Evolutionary conservation across 345 rosid species (phyloP), one percentile per base, ranked within the genome.

Genomic region (Excoecaria cochinchinensis): DNA sequence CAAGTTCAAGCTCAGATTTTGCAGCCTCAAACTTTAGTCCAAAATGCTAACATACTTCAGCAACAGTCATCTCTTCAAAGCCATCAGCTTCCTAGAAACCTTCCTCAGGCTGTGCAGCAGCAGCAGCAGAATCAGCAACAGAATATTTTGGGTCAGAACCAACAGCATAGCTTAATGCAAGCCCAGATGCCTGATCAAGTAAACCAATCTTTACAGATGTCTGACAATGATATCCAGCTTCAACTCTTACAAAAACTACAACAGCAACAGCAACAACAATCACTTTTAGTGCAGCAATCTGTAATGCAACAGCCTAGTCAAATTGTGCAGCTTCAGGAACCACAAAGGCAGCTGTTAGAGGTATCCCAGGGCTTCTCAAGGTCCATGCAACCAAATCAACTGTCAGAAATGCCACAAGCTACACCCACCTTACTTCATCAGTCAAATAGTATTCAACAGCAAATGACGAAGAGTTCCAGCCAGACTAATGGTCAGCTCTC

Each of bases 191-290:
- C 85, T 38, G 89, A 85, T 80, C 91, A 77, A 69, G 59, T 81
- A 24, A 85, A 70, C 80, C 89, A 80, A 57, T 87, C 84, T 47
- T 61, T 79, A 53, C 90, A 83, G 66, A 73, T 86, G 70, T 22
- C 93, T 58, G 87, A 89, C 70, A 87, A 76, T 72, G 89, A 87
- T 77, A 69, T 85, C 75, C 97, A 86, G 78, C 74, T 84, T 80
- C 98, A 91, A 76, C 68, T 91, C 72, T 72, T 93, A 77, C 97
- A 93, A 85, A 90, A 90, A 81, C 84, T 91, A 83, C 98, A 89
- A 71, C 90, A 87, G 77, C 92, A 89, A 69, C 89, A 87, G 77
- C 92, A 89, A 69, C 89, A 85, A 38, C 92, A 86, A 69, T 76
- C 84, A 10, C 60, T 84, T 78, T 71, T 85, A 77, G 77, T 80